Base-by-base conservation (phyloP, 148 eudicot species). In the Drosera capensis region DNA sequence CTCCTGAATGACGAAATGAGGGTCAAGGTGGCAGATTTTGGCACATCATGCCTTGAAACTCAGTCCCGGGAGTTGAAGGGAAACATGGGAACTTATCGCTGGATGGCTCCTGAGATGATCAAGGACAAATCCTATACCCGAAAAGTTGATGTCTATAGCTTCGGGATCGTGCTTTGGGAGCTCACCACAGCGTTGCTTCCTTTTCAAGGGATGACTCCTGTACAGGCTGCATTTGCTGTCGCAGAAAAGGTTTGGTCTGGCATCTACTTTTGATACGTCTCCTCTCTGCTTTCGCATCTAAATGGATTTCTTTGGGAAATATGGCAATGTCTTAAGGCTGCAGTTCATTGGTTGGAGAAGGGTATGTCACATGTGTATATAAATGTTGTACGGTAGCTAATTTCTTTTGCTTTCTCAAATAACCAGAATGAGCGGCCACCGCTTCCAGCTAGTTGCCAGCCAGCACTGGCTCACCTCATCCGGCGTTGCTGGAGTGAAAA, bases 41-140 rank as follows among this genome's bases (percentile, higher is more conserved):
- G 97, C 2, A 90, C 97, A 0, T 90, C 97, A 0, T 90, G 97
- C 58, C 64, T 90, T 40, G 97, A 90, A 45, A 90, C 97, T 4
- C 95, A 90, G 52, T 71, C 83, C 58, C 70, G 54, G 22, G 87
- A 90, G 43, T 52, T 78, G 0, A 90, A 90, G 60, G 97, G 95
- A 13, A 90, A 90, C 49, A 84, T 75, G 82, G 97, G 97, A 25
- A 90, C 97, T 11, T 90, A 90, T 24, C 74, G 97, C 18, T 88
- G 96, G 94, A 88, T 88, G 96, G 94, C 96, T 0, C 97, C 97
- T 0, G 96, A 87, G 75, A 87, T 87, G 96, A 78, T 83, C 47
- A 88, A 83, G 58, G 96, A 83, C 58, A 88, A 79, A 52, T 75
- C 79, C 14, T 82, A 72, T 55, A 68, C 90, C 3, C 73, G 90